phyloP scores from a whole-genome alignment of 306 rosid species.

The Prunus persica region DNA sequence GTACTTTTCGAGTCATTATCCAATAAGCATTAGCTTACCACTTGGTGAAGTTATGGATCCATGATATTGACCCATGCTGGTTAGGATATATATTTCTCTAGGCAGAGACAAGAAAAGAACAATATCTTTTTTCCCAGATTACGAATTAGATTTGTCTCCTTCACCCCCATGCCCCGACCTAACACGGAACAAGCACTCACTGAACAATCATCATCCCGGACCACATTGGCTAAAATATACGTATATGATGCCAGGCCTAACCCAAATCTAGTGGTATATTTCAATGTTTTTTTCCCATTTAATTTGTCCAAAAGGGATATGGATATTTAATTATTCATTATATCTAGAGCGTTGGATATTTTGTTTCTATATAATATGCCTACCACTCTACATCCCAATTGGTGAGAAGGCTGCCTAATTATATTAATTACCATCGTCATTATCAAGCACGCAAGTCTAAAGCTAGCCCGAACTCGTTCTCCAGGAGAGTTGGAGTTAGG shows the following conservation, averaged over 20 bases:
- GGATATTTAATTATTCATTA: not conserved
- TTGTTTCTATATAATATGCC: not conserved
- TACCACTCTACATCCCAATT: conserved; percentile 3
- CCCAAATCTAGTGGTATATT: not conserved
- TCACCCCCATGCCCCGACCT: conserved; percentile 7
- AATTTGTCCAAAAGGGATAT: not conserved
- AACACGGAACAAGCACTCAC: conserved; percentile 3
- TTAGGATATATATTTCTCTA: not conserved
- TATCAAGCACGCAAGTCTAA: conserved; percentile 31
- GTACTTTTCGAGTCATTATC: not conserved
- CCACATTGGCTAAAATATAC: not conserved
- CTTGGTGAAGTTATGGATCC: not conserved
- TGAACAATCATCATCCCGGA: conserved; percentile 8
- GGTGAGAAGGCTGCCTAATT: conserved; percentile 19
- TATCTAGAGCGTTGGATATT: not conserved
- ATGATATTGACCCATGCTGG: not conserved
- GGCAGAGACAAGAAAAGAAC: not conserved
- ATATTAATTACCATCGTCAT: conserved; percentile 20
- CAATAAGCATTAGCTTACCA: conserved; percentile 2
- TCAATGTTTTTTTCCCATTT: not conserved
- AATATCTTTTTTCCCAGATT: not conserved
- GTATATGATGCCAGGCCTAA: not conserved
- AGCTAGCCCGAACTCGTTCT: conserved; percentile 24
- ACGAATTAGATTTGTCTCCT: conserved; percentile 4
- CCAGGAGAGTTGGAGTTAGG: conserved; percentile 29